Evolutionary conservation across 169 alveolate genomes (phyloP), one percentile per base, ranked within the genome.

Genomic region (Perkinsus olseni): DNA sequence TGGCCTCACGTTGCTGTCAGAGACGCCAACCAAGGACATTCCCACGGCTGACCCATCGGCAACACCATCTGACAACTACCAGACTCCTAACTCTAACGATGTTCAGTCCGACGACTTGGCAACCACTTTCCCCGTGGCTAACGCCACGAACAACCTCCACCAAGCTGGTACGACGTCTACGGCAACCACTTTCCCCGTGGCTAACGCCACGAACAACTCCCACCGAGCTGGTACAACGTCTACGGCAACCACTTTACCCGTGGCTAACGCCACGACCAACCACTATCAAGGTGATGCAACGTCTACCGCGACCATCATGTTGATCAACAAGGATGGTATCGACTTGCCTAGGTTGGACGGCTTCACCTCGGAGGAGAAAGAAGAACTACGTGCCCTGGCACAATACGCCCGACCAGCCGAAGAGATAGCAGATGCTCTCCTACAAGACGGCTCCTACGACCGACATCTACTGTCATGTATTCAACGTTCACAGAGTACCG

Each of bases 141-240:
- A 62, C 82, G 82, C 82, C 82, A 62, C 82, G 82, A 62, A 62
- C 31, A n/a, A n/a, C n/a, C n/a, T n/a, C n/a, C n/a, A n/a, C n/a
- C n/a, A n/a, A n/a, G n/a, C n/a, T n/a, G n/a, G n/a, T n/a, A 28
- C 28, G 50, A 6, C 50, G 11, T 6, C 50, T 6, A 40, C 50
- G 11, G 11, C 50, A 13, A 62, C 82, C 17, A 62, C 82, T 62
- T 62, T 24, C 17, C 82, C 82, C 82, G 82, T 62, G 82, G 82
- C 82, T 62, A 62, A 62, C 82, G 82, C 82, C 82, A 62, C 82
- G 31, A 62, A 8, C 82, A 28, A 62, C 82, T 40, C 50, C 11
- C 11, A n/a, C n/a, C n/a, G n/a, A n/a, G n/a, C n/a, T n/a, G n/a
- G n/a, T n/a, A 28, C 28, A 11, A 6, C 50, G 11, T 6, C 50